Conservation (phyloP, 228 moss, liverwort and hornwort species). For the Sphagnum fallax region DNA sequence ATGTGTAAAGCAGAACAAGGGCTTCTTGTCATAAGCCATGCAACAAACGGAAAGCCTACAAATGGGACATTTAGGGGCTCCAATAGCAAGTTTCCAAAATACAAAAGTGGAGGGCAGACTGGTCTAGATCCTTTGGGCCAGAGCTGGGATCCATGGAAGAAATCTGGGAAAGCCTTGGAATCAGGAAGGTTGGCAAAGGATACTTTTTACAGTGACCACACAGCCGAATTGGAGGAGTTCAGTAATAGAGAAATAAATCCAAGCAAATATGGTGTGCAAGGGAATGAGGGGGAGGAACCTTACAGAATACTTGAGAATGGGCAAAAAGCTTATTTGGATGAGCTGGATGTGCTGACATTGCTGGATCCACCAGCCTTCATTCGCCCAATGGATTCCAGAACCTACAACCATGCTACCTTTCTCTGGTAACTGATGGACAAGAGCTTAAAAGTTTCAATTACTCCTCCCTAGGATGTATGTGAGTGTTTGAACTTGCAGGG, state of each 20-base stretch:
- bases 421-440: slow-evolving; percentile 48
- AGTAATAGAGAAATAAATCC: slow-evolving; percentile 17
- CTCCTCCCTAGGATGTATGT: not conserved
- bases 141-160: slow-evolving; percentile 56
- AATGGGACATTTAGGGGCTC: slow-evolving; percentile 31
- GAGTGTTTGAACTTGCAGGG: not conserved
- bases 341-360: slow-evolving; percentile 77
- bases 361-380: slow-evolving; percentile 77
- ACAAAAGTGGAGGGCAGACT: slow-evolving; percentile 23
- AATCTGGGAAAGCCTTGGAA: slow-evolving; percentile 13
- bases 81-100: slow-evolving; percentile 21
- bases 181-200: slow-evolving; percentile 16
- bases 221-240: slow-evolving; percentile 21
- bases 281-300: slow-evolving; percentile 78
- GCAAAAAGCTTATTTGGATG: slow-evolving; percentile 80
- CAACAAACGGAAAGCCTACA: slow-evolving; percentile 37
- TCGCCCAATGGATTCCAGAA: slow-evolving; percentile 46
- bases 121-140: slow-evolving; percentile 35
- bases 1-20: not conserved
- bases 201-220: slow-evolving; percentile 24
- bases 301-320: slow-evolving; percentile 65
- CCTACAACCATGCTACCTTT: slow-evolving; percentile 88
- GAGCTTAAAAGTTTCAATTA: not conserved
- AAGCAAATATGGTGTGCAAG: slow-evolving; percentile 19
- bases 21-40: slow-evolving; percentile 17